Conservation (phyloP, 768 basidiomycete species). For the Collybia nuda region DNA sequence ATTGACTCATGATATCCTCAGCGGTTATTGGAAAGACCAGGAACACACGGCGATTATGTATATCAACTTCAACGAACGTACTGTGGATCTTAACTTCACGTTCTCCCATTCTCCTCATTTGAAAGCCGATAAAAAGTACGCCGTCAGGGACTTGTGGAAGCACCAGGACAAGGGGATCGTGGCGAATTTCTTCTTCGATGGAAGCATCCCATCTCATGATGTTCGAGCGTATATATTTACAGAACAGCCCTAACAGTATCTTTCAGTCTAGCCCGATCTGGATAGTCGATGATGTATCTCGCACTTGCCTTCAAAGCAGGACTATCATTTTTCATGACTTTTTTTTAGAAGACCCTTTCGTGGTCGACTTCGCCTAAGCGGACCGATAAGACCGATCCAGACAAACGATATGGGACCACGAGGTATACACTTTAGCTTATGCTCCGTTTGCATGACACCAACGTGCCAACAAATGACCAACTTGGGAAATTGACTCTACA, state of each 20-base stretch:
- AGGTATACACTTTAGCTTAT: too few species aligned
- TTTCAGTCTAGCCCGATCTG: background rate
- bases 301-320: background rate
- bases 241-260: constrained; percentile 14
- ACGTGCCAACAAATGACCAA: too few species aligned
- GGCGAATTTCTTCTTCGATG: constrained; percentile 24
- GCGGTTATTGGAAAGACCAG: constrained; percentile 22
- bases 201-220: constrained; percentile 23
- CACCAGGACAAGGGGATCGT: constrained; percentile 23
- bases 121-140: constrained; percentile 21
- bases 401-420: too few species aligned
- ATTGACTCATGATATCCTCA: constrained; percentile 1
- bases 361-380: too few species aligned
- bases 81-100: constrained; percentile 26
- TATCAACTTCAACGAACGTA: constrained; percentile 27
- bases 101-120: constrained; percentile 26
- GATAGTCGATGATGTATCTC: background rate
- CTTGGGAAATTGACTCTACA: too few species aligned
- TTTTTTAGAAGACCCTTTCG: too few species aligned
- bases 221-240: constrained; percentile 26
- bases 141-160: constrained; percentile 26
- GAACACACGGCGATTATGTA: constrained; percentile 27
- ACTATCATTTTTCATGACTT: background rate
- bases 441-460: too few species aligned
- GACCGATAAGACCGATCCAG: too few species aligned